Conservation (phyloP, 1,139 yeast genomes). For the Ogataea hybrid region DNA sequence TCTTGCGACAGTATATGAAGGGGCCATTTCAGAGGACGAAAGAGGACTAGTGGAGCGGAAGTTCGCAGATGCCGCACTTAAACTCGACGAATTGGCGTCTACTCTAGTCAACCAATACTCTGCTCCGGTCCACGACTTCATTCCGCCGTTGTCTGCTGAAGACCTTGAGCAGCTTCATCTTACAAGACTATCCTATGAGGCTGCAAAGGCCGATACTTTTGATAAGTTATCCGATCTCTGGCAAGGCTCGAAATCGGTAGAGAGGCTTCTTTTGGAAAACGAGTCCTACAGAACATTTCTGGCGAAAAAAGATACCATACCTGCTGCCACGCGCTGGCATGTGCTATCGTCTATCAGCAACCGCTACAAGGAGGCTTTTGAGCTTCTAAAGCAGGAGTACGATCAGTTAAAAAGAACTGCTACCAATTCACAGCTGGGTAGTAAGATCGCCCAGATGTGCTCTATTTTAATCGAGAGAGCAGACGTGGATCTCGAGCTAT, state of each 20-base stretch:
- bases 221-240: constrained; percentile 29
- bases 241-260: constrained; percentile 30
- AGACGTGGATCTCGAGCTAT: constrained; percentile 52
- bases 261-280: constrained; percentile 40
- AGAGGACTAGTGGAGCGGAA: constrained; percentile 7
- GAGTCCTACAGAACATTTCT: constrained; percentile 44
- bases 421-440: constrained; percentile 34
- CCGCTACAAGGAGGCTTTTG: constrained; percentile 41
- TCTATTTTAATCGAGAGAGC: constrained; percentile 48
- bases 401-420: constrained; percentile 26
- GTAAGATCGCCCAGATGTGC: constrained; percentile 38
- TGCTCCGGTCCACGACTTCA: constrained; percentile 29
- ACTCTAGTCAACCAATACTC: constrained; percentile 16
- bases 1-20: constrained; percentile 32
- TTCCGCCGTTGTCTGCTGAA: constrained; percentile 28
- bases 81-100: constrained; percentile 17
- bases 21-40: constrained; percentile 12
- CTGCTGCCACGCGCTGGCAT: constrained; percentile 37
- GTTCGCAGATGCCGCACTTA: constrained; percentile 8
- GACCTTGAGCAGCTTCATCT: constrained; percentile 30
- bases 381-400: constrained; percentile 30
- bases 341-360: constrained; percentile 39
- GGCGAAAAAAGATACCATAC: constrained; percentile 37
- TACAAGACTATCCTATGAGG: constrained; percentile 32
- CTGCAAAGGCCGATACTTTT: constrained; percentile 31